phyloP scores from a whole-genome alignment of 2,329 filamentous ascomycete genomes.

The Rhytidhysteron rufulum region DNA sequence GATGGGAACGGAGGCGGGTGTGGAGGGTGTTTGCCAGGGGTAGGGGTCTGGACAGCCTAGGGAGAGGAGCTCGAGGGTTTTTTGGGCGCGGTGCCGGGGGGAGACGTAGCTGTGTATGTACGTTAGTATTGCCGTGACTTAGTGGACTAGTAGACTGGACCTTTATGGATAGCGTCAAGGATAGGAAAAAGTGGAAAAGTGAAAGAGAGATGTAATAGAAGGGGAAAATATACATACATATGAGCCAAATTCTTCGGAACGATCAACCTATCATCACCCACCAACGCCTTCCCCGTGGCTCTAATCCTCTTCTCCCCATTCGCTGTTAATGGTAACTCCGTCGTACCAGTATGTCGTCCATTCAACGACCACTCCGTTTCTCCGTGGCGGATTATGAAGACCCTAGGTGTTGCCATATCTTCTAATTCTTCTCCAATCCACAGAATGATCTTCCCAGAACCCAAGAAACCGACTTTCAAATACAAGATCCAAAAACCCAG shows the following conservation, averaged over 20 bases:
- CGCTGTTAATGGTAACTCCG: conserved; percentile 80
- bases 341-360: conserved; percentile 70
- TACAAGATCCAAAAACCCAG: no score
- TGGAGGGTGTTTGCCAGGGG: conserved; percentile 58
- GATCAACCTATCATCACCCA: conserved; percentile 80
- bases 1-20: conserved; percentile 13
- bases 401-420: conserved; percentile 45
- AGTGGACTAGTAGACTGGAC: not conserved
- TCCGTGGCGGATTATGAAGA: conserved; percentile 69
- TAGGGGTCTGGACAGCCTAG: conserved; percentile 65
- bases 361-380: conserved; percentile 94
- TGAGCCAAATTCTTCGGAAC: conserved; percentile 77
- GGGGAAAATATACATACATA: conserved; percentile 55
- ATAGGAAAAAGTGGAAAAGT: not conserved
- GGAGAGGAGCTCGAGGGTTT: conserved; percentile 83
- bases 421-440: no score
- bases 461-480: no score
- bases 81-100: conserved; percentile 77
- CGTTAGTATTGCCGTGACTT: not conserved
- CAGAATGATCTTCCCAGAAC: no score
- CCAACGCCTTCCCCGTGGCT: conserved; percentile 73
- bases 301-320: conserved; percentile 60
- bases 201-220: conserved; percentile 1
- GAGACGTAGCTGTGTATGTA: conserved; percentile 65
- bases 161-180: not conserved